These are phyloP conservation scores for Rubroboletus pulcherrimus DNA, from an alignment of 768 basidiomycete genomes.

Conservation along the genomic window DNA sequence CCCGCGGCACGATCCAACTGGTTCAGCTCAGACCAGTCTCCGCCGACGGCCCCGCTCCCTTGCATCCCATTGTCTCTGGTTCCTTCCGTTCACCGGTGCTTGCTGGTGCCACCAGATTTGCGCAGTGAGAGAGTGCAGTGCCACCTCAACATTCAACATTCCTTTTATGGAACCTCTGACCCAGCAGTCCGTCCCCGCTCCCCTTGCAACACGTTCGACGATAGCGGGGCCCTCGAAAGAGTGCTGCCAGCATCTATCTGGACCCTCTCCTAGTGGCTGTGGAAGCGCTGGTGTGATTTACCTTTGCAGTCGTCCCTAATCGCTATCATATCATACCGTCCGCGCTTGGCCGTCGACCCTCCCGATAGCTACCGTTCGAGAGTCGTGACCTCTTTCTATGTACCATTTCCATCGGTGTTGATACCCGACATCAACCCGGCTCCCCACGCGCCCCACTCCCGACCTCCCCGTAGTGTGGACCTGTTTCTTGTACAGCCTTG, in stretches of 20 bases:
- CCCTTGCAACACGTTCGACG: slow-evolving; percentile 6
- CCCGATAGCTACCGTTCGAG: slow-evolving; percentile 1
- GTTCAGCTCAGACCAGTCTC: slow-evolving; percentile 16
- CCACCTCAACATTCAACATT: slow-evolving; percentile 24
- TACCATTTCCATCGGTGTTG: slow-evolving; percentile 1
- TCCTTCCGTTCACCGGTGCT: slow-evolving; percentile 13
- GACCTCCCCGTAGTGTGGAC: not conserved
- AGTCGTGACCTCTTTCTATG: not conserved
- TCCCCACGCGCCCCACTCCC: slow-evolving; percentile 1
- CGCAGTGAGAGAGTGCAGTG: not conserved
- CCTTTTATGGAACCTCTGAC: slow-evolving; percentile 23
- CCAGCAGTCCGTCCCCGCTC: slow-evolving; percentile 17
- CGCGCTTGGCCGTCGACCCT: not conserved
- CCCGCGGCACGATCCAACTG: slow-evolving; percentile 29
- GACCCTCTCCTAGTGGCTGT: slow-evolving; percentile 20
- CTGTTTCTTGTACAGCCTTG: slow-evolving; percentile 3
- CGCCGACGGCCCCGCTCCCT: slow-evolving; percentile 32
- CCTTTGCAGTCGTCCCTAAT: slow-evolving; percentile 13
- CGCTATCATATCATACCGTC: not conserved
- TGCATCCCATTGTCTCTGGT: slow-evolving; percentile 8
- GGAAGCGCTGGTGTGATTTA: slow-evolving; percentile 20
- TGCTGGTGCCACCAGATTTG: slow-evolving; percentile 3
- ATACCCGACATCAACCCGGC: slow-evolving; percentile 14
- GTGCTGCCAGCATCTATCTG: not conserved
- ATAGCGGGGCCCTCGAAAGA: not conserved